Evolutionary conservation across 768 basidiomycete genomes (phyloP), one percentile per base, ranked within the genome.

Genomic region (Naganishia kalamii): DNA sequence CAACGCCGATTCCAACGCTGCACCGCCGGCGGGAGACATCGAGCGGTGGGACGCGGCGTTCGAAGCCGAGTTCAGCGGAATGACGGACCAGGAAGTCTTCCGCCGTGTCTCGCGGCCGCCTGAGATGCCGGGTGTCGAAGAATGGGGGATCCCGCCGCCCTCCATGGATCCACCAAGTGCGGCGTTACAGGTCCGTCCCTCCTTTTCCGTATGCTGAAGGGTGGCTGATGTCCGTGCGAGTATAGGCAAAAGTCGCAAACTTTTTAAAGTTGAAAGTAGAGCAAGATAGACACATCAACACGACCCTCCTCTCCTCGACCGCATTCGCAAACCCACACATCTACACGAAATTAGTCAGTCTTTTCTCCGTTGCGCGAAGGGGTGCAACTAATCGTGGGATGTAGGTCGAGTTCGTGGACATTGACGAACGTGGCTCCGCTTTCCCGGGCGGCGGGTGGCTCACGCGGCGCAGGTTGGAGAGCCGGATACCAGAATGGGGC

Each of bases 241-340:
- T 47, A 17, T 72, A 94, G 92, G 81, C 85, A 0, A 97, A 96
- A 77, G 83, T 96, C 25, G 79, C 83, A 0, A 85, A 88, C 59
- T 98, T 96, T 71, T 83, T 87, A 63, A 72, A 81, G 0, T 82
- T 97, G 50, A 90, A 92, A 75, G 78, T 81, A 30, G 83, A 86
- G 1, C 83, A 84, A 70, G 87, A 88, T 0, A 86, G 87, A 70
- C 92, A 96, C 77, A 97, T 96, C 81, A 99, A 98, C 76, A 92
- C 96, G 77, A 90, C 90, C 1, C 83, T 99, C 44, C 90, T 97
- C 86, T 85, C 87, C 8, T 90, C 89, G 70, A 87, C 90, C 47
- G 87, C 91, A 4, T 99, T 98, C 79, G 86, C 92, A 29, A 99
- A 99, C 73, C 94, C 94, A 0, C 90, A 96, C 73, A 84, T 98